phyloP scores from a whole-genome alignment of 345 rosid species.

The Eutrema japonicum region DNA sequence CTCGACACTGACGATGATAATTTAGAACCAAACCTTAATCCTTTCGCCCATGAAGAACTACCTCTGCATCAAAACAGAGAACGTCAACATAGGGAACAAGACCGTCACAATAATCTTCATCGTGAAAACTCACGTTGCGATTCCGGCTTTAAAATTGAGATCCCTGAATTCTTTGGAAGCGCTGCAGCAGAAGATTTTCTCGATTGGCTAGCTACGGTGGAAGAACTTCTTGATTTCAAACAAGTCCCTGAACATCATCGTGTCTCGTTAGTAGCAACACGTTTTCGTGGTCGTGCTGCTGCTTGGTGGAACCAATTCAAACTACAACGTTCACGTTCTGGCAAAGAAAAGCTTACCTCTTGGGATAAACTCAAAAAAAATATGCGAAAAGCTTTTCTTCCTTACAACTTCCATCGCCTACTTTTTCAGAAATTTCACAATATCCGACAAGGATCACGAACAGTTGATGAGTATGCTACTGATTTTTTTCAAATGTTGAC shows the following conservation, averaged over 20 bases:
- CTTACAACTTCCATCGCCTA: background rate
- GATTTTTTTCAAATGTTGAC: background rate
- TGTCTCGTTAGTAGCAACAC: background rate
- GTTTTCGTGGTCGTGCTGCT: background rate
- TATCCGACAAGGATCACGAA: background rate
- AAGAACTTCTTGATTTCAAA: background rate
- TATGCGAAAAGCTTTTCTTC: background rate
- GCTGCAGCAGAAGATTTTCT: background rate
- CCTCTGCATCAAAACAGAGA: background rate
- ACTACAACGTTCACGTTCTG: background rate
- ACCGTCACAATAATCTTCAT: background rate
- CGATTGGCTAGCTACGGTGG: background rate
- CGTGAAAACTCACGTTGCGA: background rate
- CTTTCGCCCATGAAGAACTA: background rate
- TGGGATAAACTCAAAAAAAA: conserved; percentile 3
- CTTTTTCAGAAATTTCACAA: background rate
- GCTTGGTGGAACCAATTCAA: background rate
- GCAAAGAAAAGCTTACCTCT: background rate
- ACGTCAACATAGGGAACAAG: background rate
- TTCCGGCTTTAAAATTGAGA: background rate
- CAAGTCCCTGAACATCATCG: background rate
- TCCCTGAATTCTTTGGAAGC: background rate
- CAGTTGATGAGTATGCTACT: background rate
- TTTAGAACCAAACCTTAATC: background rate
- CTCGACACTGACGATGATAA: background rate